A percentile compares a stretch with the other conserved stretches of the same genome.
Conservation (phyloP, 805 yeast genomes). For the Wickerhamiella cacticola region DNA sequence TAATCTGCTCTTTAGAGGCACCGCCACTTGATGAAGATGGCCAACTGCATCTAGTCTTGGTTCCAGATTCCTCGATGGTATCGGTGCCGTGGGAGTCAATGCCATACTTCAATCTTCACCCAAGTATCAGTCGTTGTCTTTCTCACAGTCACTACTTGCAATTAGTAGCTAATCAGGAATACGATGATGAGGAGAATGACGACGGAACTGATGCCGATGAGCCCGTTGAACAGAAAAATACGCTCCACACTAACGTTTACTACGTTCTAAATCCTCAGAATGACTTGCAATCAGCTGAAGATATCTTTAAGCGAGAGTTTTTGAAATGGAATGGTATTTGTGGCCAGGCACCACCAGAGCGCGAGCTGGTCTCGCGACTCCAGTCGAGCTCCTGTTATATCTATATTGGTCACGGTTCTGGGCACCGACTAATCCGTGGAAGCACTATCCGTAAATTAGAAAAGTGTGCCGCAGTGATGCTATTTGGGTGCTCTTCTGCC, state of each 20-base stretch:
- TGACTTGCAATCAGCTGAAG: conserved; percentile 60
- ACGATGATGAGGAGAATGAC: neutral
- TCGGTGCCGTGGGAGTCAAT: conserved; percentile 85
- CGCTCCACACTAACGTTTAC: conserved; percentile 22
- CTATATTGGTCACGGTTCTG: conserved; percentile 93
- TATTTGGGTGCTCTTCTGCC: conserved; percentile 85
- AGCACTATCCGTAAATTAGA: conserved; percentile 39
- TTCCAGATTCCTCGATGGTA: conserved; percentile 57
- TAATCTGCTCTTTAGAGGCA: conserved; percentile 16
- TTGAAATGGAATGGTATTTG: conserved; percentile 42
- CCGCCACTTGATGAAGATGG: conserved; percentile 16
- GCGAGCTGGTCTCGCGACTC: conserved; percentile 37
- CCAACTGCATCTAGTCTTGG: conserved; percentile 46
- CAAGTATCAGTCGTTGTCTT: conserved; percentile 17
- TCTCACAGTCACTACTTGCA: conserved; percentile 39
- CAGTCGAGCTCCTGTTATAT: conserved; percentile 41
- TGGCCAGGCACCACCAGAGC: conserved; percentile 48
- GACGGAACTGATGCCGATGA: neutral
- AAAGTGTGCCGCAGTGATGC: conserved; percentile 33
- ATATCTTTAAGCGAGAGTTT: conserved; percentile 39
- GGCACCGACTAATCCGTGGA: conserved; percentile 65
- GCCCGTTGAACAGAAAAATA: neutral
- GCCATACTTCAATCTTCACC: conserved; percentile 23
- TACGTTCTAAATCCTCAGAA: conserved; percentile 74
- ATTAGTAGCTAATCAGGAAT: conserved; percentile 23